phyloP scores from a whole-genome alignment of 148 eudicot species.

The Persicaria maculosa region DNA sequence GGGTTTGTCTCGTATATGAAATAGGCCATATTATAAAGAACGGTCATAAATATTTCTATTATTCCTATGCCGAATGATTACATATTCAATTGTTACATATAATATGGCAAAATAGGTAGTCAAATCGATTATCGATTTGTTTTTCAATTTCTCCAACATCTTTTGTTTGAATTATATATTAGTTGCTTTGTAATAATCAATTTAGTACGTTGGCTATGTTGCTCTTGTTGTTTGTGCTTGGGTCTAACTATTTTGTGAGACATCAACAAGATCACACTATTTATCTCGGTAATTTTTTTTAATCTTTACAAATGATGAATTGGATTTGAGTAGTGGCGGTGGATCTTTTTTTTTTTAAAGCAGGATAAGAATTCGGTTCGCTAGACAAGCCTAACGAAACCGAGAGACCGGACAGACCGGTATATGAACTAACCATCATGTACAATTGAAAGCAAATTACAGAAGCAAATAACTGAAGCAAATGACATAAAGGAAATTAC shows the following conservation, averaged over 20 bases:
- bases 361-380: too few species aligned
- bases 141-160: not conserved
- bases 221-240: not conserved
- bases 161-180: not conserved
- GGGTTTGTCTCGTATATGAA: too few species aligned
- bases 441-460: too few species aligned
- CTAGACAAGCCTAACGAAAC: too few species aligned
- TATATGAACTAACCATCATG: too few species aligned
- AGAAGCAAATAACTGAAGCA: too few species aligned
- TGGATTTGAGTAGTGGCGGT: too few species aligned
- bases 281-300: too few species aligned
- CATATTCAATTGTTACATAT: not conserved
- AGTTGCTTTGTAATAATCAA: not conserved
- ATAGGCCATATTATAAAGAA: not conserved
- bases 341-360: too few species aligned
- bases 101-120: not conserved
- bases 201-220: not conserved
- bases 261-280: not conserved
- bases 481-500: too few species aligned
- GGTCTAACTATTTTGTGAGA: not conserved
- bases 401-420: too few species aligned
- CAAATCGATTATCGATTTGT: not conserved
- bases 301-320: too few species aligned
- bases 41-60: not conserved
- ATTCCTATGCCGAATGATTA: not conserved